These are phyloP conservation scores for Alternaria sp. DNA, from an alignment of 2,329 filamentous ascomycete genomes.

Conservation along the genomic window DNA sequence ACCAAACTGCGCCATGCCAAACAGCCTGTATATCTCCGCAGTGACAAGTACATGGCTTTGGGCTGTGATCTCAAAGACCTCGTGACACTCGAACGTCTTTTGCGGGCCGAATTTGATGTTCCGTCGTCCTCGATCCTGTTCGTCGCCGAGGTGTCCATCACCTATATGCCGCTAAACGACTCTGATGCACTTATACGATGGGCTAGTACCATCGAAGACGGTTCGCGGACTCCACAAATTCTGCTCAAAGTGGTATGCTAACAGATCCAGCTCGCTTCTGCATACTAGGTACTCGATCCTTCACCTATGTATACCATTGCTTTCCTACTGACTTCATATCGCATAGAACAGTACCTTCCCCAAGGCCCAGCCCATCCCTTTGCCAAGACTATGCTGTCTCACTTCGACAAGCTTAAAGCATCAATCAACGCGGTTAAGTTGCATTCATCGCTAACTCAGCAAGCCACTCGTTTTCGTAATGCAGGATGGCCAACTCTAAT, in stretches of 20 bases:
- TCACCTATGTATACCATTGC: background rate
- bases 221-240: conserved; percentile 55
- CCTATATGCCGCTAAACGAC: conserved; percentile 80
- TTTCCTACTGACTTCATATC: conserved; percentile 8
- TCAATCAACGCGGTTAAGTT: conserved; percentile 76
- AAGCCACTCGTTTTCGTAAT: conserved; percentile 71
- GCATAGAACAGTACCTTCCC: conserved; percentile 78
- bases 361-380: conserved; percentile 82
- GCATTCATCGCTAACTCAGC: conserved; percentile 72
- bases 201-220: conserved; percentile 74
- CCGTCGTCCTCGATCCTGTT: conserved; percentile 73
- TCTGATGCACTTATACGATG: conserved; percentile 80
- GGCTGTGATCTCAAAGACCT: conserved; percentile 82
- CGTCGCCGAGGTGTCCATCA: conserved; percentile 88
- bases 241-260: conserved; percentile 9
- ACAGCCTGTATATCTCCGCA: conserved; percentile 51
- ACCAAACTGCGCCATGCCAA: conserved; percentile 39
- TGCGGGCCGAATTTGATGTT: conserved; percentile 67
- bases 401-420: conserved; percentile 83
- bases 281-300: conserved; percentile 60
- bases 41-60: conserved; percentile 77
- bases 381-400: conserved; percentile 81
- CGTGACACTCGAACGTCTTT: conserved; percentile 63
- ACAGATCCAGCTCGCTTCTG: conserved; percentile 74
- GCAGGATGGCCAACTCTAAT: conserved; percentile 73